Conservation (phyloP, 2,329 filamentous ascomycete species). For the Alternaria alternata region DNA sequence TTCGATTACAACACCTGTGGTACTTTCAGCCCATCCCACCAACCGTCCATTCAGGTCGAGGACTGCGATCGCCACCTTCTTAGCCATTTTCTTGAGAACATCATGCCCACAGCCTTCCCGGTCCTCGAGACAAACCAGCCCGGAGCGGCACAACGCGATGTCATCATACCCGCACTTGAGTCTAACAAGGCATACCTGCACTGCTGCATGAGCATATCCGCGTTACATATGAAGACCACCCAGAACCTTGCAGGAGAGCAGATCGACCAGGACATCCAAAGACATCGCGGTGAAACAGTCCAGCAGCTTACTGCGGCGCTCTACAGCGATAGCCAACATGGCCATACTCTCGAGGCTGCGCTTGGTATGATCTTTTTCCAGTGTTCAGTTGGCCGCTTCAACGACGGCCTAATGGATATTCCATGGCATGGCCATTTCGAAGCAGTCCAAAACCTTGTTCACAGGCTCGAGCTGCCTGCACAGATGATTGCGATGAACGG, state of each 20-base stretch:
- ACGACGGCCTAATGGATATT: constrained; percentile 87
- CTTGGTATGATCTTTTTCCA: constrained; percentile 97
- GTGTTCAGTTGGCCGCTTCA: constrained; percentile 84
- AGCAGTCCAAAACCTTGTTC: constrained; percentile 83
- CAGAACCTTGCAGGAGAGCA: constrained; percentile 72
- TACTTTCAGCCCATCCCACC: constrained; percentile 65
- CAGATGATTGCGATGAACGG: constrained; percentile 67
- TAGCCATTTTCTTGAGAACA: constrained; percentile 88
- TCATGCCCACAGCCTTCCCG: constrained; percentile 89
- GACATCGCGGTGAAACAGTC: constrained; percentile 88
- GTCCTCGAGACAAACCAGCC: constrained; percentile 90
- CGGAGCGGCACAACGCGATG: constrained; percentile 78
- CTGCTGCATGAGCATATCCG: constrained; percentile 92
- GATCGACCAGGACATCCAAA: constrained; percentile 89
- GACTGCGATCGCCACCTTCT: constrained; percentile 87
- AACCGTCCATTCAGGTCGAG: constrained; percentile 81
- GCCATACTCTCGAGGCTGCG: constrained; percentile 89
- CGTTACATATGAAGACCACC: constrained; percentile 88
- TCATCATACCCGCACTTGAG: constrained; percentile 87
- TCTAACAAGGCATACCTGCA: constrained; percentile 93
- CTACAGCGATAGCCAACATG: constrained; percentile 80
- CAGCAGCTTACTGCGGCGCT: constrained; percentile 84
- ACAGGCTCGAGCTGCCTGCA: constrained; percentile 80
- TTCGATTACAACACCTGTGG: constrained; percentile 81
- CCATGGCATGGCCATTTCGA: constrained; percentile 98